Percentiles rank a stretch among this genome's conserved stretches.
These are phyloP conservation scores for Lunularia cruciata DNA, from an alignment of 225 moss, liverwort and hornwort species.

Conservation along the genomic window DNA sequence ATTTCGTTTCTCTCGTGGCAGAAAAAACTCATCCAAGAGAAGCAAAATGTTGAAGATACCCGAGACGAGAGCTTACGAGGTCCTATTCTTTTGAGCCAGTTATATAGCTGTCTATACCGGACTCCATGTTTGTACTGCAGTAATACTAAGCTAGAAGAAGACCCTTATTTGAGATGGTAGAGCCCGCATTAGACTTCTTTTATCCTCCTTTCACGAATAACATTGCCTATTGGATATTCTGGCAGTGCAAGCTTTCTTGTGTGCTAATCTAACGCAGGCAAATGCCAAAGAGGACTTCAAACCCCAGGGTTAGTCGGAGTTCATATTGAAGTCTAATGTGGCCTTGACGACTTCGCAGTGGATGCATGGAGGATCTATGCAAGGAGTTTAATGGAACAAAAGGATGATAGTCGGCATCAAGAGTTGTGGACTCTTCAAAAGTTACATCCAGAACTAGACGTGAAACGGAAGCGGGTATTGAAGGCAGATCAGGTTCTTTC, in stretches of 20 bases:
- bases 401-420: constrained; percentile 71
- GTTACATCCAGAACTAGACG: constrained; percentile 84
- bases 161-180: too few relatives aligned
- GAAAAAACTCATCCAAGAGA: constrained; percentile 66
- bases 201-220: constrained; percentile 7
- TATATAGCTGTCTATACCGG: too few relatives aligned
- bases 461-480: constrained; percentile 75
- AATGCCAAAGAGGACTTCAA: too few relatives aligned
- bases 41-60: constrained; percentile 73
- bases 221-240: too few relatives aligned
- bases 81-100: constrained; percentile 9
- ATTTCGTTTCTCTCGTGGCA: constrained; percentile 30
- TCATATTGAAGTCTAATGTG: too few relatives aligned
- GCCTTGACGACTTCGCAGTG: constrained; percentile 65
- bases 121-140: too few relatives aligned
- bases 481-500: constrained; percentile 78
- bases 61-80: constrained; percentile 87
- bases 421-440: constrained; percentile 83
- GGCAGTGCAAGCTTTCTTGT: too few relatives aligned
- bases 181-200: not conserved
- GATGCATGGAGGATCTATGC: constrained; percentile 92
- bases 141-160: too few relatives aligned
- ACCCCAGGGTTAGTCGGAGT: too few relatives aligned
- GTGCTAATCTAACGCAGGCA: too few relatives aligned
- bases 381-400: constrained; percentile 84